phyloP scores from a whole-genome alignment of 1,284 basidiomycete genomes.

The Fomitopsis palustris region DNA sequence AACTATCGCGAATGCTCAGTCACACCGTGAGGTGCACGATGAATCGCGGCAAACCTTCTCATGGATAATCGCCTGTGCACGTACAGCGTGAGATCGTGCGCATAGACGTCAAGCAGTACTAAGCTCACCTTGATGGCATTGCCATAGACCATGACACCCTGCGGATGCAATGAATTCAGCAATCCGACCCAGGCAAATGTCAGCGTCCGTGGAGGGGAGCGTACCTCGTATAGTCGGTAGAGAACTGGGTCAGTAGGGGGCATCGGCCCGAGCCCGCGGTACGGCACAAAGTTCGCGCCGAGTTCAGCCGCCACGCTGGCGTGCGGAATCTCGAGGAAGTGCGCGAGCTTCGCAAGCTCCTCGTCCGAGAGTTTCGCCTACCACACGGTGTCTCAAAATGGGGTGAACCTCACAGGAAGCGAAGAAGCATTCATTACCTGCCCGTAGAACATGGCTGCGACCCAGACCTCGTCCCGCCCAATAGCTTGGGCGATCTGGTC shows the following conservation, averaged over 20 bases:
- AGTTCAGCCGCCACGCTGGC: conserved; percentile 43
- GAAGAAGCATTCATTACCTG: conserved; percentile 46
- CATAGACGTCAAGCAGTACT: neutral
- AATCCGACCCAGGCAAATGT: neutral
- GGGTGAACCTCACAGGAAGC: neutral
- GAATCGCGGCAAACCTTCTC: conserved; percentile 60
- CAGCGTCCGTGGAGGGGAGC: neutral
- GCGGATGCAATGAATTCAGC: neutral
- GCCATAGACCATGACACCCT: conserved; percentile 80
- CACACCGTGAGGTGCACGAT: neutral
- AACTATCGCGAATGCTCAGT: conserved; percentile 45
- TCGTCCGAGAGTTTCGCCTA: conserved; percentile 68
- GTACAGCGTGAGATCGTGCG: neutral
- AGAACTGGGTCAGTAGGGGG: conserved; percentile 80
- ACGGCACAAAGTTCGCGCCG: conserved; percentile 70
- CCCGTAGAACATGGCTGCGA: conserved; percentile 85
- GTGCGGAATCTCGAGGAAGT: conserved; percentile 46
- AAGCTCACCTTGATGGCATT: conserved; percentile 66
- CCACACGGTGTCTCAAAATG: neutral
- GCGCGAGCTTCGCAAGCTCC: conserved; percentile 54
- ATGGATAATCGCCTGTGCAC: conserved; percentile 68
- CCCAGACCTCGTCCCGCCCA: conserved; percentile 83
- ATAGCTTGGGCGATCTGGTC: conserved; percentile 68
- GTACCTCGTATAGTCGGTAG: conserved; percentile 82
- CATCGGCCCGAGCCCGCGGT: conserved; percentile 62